These are phyloP conservation scores for Pyrus betulifolia DNA, from an alignment of 306 rosid genomes.

Conservation along the genomic window DNA sequence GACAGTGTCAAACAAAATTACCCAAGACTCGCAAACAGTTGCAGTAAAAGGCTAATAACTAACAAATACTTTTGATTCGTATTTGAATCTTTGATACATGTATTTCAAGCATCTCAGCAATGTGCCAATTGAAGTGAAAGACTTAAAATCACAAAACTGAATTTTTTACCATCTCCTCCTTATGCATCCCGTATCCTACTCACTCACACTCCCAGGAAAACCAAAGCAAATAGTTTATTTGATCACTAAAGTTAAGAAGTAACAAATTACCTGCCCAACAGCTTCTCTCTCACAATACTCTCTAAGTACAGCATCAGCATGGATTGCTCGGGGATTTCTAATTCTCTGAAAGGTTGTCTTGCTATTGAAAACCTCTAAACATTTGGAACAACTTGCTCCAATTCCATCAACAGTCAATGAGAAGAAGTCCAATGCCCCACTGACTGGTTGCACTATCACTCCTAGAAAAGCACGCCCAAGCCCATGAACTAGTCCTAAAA, in stretches of 20 bases:
- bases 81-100: not conserved
- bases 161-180: too few species aligned
- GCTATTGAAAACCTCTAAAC: conserved; percentile 78
- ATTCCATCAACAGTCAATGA: conserved; percentile 96
- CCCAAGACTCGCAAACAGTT: not conserved
- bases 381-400: conserved; percentile 91
- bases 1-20: not conserved
- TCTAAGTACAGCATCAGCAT: conserved; percentile 58
- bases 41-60: not conserved
- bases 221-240: not conserved
- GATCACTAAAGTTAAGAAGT: not conserved
- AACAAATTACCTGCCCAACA: conserved; percentile 66
- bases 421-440: conserved; percentile 96
- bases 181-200: not conserved
- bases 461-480: conserved; percentile 92
- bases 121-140: not conserved
- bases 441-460: conserved; percentile 86
- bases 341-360: conserved; percentile 58
- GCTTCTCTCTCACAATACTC: conserved; percentile 92
- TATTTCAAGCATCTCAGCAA: not conserved
- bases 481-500: conserved; percentile 86
- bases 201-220: not conserved
- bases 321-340: conserved; percentile 83
- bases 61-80: not conserved
- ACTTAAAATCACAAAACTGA: not conserved